Evolutionary conservation across 2,329 filamentous ascomycete genomes (phyloP).

Genomic region (Orbilia blumenaviensis): DNA sequence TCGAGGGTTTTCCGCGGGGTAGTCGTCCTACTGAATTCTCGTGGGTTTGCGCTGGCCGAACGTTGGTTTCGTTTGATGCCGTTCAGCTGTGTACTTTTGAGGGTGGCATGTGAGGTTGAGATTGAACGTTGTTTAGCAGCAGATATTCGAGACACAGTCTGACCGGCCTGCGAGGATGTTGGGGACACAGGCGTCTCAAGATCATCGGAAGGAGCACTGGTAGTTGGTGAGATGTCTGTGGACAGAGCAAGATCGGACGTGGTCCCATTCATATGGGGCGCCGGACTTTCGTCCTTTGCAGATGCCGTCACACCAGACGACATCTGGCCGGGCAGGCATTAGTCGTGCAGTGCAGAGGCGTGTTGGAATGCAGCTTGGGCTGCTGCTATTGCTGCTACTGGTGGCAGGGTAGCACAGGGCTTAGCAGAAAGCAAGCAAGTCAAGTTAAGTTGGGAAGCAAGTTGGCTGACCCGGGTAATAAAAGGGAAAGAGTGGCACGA

Average conservation of each 20-base stretch:
- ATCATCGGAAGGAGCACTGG: slow-evolving; percentile 28
- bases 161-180: slow-evolving; percentile 4
- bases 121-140: slow-evolving; percentile 39
- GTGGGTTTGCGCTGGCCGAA: slow-evolving; percentile 46
- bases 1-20: slow-evolving; percentile 41
- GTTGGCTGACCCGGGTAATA: slow-evolving; percentile 44
- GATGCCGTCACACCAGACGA: slow-evolving; percentile 54
- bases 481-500: slow-evolving; percentile 35
- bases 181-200: slow-evolving; percentile 26
- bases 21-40: slow-evolving; percentile 38
- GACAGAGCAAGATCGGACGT: slow-evolving; percentile 28
- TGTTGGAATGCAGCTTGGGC: slow-evolving; percentile 48
- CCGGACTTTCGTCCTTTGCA: slow-evolving; percentile 49
- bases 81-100: slow-evolving; percentile 30
- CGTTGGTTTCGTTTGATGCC: slow-evolving; percentile 38
- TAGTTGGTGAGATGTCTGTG: slow-evolving; percentile 30
- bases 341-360: slow-evolving; percentile 51
- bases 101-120: slow-evolving; percentile 23
- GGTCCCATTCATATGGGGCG: slow-evolving; percentile 42
- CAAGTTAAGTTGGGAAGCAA: slow-evolving; percentile 23
- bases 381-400: slow-evolving; percentile 28
- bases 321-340: slow-evolving; percentile 52
- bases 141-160: slow-evolving; percentile 21
- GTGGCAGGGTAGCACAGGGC: slow-evolving; percentile 51
- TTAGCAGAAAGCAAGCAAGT: too few relatives aligned